Evolutionary conservation across 352 stramenopile species (phyloP).

Genomic region (Phytophthora podocarpi): DNA sequence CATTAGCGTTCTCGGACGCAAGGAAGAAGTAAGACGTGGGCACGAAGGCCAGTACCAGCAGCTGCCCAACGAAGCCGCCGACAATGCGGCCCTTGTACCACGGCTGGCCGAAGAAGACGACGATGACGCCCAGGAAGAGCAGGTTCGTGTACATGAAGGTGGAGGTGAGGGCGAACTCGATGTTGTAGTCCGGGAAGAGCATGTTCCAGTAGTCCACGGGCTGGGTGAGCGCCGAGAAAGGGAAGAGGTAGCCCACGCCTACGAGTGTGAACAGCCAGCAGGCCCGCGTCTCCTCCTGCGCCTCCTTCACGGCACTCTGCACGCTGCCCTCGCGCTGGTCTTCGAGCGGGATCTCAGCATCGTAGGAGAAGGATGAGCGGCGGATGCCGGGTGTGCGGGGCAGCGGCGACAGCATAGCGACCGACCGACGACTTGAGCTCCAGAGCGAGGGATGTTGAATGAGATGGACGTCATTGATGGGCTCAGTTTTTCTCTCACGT

Average conservation of each 20-base stretch:
- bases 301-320: conserved; percentile 32
- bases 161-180: conserved; percentile 86
- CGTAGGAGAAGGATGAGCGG: conserved; percentile 42
- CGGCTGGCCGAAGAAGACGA: conserved; percentile 61
- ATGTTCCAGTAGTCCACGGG: conserved; percentile 90
- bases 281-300: conserved; percentile 52
- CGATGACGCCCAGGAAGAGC: conserved; percentile 64
- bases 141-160: conserved; percentile 89
- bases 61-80: conserved; percentile 77
- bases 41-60: conserved; percentile 75
- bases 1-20: conserved; percentile 66
- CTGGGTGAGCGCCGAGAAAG: conserved; percentile 88
- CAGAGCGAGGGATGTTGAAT: conserved; percentile 3
- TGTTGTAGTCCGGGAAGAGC: conserved; percentile 87
- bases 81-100: conserved; percentile 80
- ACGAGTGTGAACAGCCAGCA: conserved; percentile 76
- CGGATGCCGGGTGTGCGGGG: conserved; percentile 48
- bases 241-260: conserved; percentile 85
- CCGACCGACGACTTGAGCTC: neutral
- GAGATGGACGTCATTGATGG: conserved; percentile 2
- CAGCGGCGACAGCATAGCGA: conserved; percentile 69
- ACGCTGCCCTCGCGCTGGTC: conserved; percentile 34
- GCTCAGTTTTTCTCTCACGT: conserved; percentile 14
- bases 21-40: conserved; percentile 82
- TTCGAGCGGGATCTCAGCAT: conserved; percentile 33